Evolutionary conservation across 2,329 filamentous ascomycete genomes (phyloP), one percentile per base, ranked within the genome.

Genomic region (Stromatinia cepivora): DNA sequence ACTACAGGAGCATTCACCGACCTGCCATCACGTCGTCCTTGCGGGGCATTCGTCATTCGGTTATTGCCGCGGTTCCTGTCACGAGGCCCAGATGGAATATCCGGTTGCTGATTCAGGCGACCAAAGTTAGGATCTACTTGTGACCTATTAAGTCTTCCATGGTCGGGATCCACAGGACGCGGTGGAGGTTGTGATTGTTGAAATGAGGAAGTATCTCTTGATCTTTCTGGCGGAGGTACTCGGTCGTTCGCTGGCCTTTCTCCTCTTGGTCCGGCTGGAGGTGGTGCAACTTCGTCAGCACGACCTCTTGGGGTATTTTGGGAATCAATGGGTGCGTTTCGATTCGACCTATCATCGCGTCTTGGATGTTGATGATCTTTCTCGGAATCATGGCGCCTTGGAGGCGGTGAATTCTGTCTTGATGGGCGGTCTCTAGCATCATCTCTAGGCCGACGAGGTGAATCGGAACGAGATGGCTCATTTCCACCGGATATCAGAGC

Each of bases 41-140:
- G 71, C 52, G 71, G 66, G 42, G 54, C 69, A 59, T 70, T 75
- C 3, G 50, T 54, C 50, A 71, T 72, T 15, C 77, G 72, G 70
- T 72, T 74, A 36, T 72, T 73, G 22, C 76, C 75, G 11, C 82
- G 81, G 70, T 82, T 85, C 74, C 82, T 84, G 72, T 82, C 84
- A 64, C 84, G 82, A 22, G 87, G 86, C 2, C 86, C 87, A n/a
- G 84, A 84, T 4, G 87, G 87, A 53, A 85, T 78, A 53, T 80
- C 82, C 78, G 62, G 83, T 81, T 63, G 82, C 2, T 84, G 80
- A 71, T 87, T 89, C 61, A 90, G 81, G 2, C 88, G 85, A 39
- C 88, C 88, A 73, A 89, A 89, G 69, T 86, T 87, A 22, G 86
- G 85, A 76, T 90, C 87, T 72, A 87, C 84, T 71, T 86, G 84